Conservation (phyloP, 768 basidiomycete species). For the Coprinopsis marcescibilis region DNA sequence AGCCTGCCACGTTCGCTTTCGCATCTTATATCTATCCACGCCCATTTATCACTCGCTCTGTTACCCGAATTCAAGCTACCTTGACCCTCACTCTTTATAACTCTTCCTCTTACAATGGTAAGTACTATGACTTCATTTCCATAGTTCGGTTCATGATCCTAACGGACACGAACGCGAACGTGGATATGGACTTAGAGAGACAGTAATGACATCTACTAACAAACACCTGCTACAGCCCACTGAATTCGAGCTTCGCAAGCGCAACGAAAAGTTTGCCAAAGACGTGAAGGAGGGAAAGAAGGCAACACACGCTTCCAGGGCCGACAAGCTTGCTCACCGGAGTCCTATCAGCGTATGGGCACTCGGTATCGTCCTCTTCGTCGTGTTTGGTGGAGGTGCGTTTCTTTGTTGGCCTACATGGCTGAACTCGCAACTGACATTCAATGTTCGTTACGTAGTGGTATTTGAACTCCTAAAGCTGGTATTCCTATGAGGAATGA, state of each 20-base stretch:
- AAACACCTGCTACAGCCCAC: constrained; percentile 43
- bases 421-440: not conserved
- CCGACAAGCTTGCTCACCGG: constrained; percentile 63
- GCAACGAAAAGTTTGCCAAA: constrained; percentile 75
- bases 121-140: not conserved
- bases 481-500: constrained; percentile 52
- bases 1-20: constrained; percentile 23
- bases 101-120: constrained; percentile 1
- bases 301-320: constrained; percentile 62
- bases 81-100: not conserved
- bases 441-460: constrained; percentile 36
- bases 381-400: constrained; percentile 76
- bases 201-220: constrained; percentile 11
- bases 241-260: constrained; percentile 75
- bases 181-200: no score
- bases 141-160: not conserved
- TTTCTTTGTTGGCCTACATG: constrained; percentile 8
- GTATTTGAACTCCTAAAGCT: constrained; percentile 66
- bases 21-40: not conserved
- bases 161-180: no score
- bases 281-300: constrained; percentile 73
- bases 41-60: no score
- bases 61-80: not conserved
- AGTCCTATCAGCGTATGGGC: constrained; percentile 76
- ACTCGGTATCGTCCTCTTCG: constrained; percentile 67